Percentiles rank a stretch among this genome's conserved stretches.
Evolutionary conservation across 2,329 filamentous ascomycete genomes (phyloP).

Genomic region (Torrubiella hemipterigena): DNA sequence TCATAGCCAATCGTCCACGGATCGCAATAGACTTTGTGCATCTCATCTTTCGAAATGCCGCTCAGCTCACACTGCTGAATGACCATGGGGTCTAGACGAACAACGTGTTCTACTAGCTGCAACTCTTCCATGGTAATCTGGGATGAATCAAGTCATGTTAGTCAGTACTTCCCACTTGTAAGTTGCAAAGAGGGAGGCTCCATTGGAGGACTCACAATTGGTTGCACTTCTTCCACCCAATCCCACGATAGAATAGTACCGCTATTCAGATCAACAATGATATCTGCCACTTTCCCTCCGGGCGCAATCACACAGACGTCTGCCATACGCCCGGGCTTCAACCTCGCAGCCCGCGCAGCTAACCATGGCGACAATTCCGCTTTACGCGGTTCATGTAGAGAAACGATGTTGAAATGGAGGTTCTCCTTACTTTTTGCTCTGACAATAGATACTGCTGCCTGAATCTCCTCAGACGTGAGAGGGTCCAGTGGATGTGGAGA

Average conservation of each 20-base stretch:
- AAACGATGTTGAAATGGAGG: slow-evolving; percentile 74
- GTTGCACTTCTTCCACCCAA: slow-evolving; percentile 61
- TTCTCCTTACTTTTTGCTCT: slow-evolving; percentile 50
- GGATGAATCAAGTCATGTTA: no score
- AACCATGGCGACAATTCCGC: slow-evolving; percentile 70
- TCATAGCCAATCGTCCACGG: slow-evolving; percentile 95
- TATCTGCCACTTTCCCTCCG: slow-evolving; percentile 69
- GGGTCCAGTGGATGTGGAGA: slow-evolving; percentile 62
- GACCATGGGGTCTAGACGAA: slow-evolving; percentile 65
- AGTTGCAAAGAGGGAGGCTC: no score
- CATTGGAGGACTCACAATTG: slow-evolving; percentile 42
- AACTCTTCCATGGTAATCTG: slow-evolving; percentile 84
- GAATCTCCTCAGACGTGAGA: slow-evolving; percentile 60
- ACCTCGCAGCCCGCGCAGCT: slow-evolving; percentile 45
- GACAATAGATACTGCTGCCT: slow-evolving; percentile 53
- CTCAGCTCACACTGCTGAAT: slow-evolving; percentile 77
- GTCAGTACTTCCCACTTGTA: no score
- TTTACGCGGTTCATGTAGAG: slow-evolving; percentile 73
- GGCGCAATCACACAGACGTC: slow-evolving; percentile 71
- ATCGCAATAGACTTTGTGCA: slow-evolving; percentile 94
- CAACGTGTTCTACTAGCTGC: slow-evolving; percentile 61
- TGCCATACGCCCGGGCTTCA: slow-evolving; percentile 56
- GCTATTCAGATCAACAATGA: slow-evolving; percentile 57
- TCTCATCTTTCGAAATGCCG: slow-evolving; percentile 59
- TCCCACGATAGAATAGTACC: slow-evolving; percentile 60